These are phyloP conservation scores for Candida anutae DNA, from an alignment of 1,139 yeast genomes.

Conservation along the genomic window DNA sequence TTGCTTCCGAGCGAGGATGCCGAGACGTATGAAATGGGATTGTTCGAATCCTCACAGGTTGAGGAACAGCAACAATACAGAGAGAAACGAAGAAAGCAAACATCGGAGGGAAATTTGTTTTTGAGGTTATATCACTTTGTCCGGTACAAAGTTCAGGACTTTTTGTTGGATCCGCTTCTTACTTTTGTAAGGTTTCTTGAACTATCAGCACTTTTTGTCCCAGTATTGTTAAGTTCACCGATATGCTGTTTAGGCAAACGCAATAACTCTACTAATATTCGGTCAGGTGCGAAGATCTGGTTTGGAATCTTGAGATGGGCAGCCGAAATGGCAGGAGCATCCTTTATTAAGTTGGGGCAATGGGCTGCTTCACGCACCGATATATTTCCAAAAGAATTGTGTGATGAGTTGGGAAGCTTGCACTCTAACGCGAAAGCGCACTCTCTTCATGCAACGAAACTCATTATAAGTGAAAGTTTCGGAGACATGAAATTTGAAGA, in stretches of 20 bases:
- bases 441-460: conserved; percentile 51
- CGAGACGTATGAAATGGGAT: conserved; percentile 64
- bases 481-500: conserved; percentile 58
- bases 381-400: conserved; percentile 73
- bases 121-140: conserved; percentile 26
- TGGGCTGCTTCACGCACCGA: conserved; percentile 99
- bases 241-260: conserved; percentile 53
- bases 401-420: conserved; percentile 65
- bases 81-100: conserved; percentile 13
- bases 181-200: conserved; percentile 66
- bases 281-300: conserved; percentile 68
- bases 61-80: conserved; percentile 31
- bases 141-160: conserved; percentile 41
- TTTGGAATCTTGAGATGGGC: conserved; percentile 56
- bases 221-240: conserved; percentile 61
- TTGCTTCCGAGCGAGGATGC: conserved; percentile 38
- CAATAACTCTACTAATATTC: conserved; percentile 25
- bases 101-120: conserved; percentile 16
- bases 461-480: conserved; percentile 54
- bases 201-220: conserved; percentile 58
- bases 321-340: conserved; percentile 86
- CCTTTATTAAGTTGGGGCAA: conserved; percentile 92
- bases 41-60: conserved; percentile 52
- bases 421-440: conserved; percentile 85
- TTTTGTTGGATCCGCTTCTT: conserved; percentile 57